Evolutionary conservation across 2,329 filamentous ascomycete species (phyloP).

Genomic region (Alternaria dauci): DNA sequence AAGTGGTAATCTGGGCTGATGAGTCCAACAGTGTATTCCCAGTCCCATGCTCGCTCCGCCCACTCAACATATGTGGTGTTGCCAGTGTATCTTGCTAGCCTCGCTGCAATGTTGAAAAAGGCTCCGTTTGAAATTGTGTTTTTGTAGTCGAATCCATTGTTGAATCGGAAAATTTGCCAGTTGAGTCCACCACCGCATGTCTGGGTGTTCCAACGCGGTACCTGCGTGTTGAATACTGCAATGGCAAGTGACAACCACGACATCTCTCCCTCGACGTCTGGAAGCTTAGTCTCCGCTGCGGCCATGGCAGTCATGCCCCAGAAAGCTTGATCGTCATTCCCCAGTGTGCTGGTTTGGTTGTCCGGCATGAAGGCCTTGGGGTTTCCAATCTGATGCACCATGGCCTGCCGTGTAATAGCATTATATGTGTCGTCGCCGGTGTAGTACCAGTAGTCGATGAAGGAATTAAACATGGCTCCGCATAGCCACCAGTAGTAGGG

Average conservation of each 20-base stretch:
- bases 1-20: conserved; percentile 56
- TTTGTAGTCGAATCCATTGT: conserved; percentile 81
- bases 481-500: conserved; percentile 55
- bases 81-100: conserved; percentile 71
- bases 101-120: conserved; percentile 79
- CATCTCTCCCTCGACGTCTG: conserved; percentile 56
- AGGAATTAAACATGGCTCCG: conserved; percentile 48
- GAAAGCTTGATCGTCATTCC: conserved; percentile 77
- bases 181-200: conserved; percentile 69
- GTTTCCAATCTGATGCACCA: conserved; percentile 76
- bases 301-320: conserved; percentile 73
- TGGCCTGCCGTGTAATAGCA: conserved; percentile 56
- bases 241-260: conserved; percentile 70
- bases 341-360: conserved; percentile 69
- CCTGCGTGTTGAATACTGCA: conserved; percentile 76
- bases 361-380: conserved; percentile 76
- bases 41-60: conserved; percentile 69
- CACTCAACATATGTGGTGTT: conserved; percentile 64
- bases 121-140: conserved; percentile 79
- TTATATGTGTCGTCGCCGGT: conserved; percentile 48
- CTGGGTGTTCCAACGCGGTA: conserved; percentile 70
- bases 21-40: conserved; percentile 57
- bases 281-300: conserved; percentile 71
- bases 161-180: conserved; percentile 80
- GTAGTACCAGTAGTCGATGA: conserved; percentile 52